Evolutionary conservation across 352 stramenopile genomes (phyloP).

Genomic region (Achlya hypogyna): DNA sequence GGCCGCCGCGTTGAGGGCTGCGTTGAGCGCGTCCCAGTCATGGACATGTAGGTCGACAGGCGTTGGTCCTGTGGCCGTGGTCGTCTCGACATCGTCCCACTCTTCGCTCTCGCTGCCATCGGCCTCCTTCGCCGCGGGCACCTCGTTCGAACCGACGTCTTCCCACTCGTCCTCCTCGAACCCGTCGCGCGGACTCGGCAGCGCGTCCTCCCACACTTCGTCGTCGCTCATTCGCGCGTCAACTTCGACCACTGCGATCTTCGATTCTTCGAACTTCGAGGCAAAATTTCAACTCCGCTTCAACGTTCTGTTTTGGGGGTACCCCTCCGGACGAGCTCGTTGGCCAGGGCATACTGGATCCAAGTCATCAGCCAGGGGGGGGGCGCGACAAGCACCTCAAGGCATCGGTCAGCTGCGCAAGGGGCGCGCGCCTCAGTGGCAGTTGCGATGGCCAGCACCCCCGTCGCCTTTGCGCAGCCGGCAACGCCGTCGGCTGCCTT

Average conservation of each 20-base stretch:
- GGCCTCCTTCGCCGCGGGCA: not conserved
- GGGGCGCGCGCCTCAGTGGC: not conserved
- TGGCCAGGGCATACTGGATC: too few relatives aligned
- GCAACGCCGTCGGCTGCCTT: not conserved
- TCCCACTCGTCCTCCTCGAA: conserved; percentile 56
- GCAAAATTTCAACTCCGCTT: not conserved
- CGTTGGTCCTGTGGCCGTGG: conserved; percentile 1
- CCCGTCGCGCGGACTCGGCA: conserved; percentile 37
- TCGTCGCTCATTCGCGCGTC: conserved; percentile 20
- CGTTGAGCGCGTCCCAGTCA: conserved; percentile 66
- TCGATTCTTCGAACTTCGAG: not conserved
- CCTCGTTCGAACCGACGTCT: conserved; percentile 27
- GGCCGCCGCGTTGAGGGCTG: conserved; percentile 28
- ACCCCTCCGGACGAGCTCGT: too few relatives aligned
- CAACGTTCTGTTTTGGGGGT: not conserved
- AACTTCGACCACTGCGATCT: not conserved
- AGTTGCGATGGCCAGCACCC: not conserved
- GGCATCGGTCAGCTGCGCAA: not conserved
- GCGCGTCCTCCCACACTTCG: conserved; percentile 36
- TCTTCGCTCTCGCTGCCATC: not conserved
- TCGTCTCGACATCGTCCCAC: conserved; percentile 19
- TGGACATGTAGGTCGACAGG: conserved; percentile 33
- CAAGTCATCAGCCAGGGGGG: too few relatives aligned
- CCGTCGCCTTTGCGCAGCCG: not conserved
- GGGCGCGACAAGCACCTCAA: not conserved